A percentile compares a stretch with the other conserved stretches of the same genome.
Evolutionary conservation across 768 basidiomycete genomes (phyloP).

Genomic region (Pleurotus djamor): DNA sequence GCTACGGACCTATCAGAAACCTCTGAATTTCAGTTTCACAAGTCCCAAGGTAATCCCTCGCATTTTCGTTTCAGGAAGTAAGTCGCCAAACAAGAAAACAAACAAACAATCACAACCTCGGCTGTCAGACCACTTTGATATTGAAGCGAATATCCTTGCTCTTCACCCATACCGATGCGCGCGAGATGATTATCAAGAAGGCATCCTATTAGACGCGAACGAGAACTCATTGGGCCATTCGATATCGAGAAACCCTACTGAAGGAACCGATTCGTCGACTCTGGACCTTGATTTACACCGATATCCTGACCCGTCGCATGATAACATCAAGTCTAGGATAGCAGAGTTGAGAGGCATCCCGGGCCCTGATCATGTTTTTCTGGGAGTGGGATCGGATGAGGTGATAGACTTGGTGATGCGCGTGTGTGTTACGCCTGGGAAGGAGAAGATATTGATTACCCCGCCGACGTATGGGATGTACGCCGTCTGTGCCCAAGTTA

Average conservation of each 20-base stretch:
- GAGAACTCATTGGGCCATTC: constrained; percentile 94
- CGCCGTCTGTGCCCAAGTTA: constrained; percentile 89
- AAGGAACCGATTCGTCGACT: constrained; percentile 30
- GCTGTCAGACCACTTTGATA: constrained; percentile 84
- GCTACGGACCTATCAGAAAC: too few species aligned
- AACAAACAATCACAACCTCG: too few species aligned
- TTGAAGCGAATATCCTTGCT: constrained; percentile 86
- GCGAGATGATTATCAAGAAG: constrained; percentile 89
- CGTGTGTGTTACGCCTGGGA: constrained; percentile 76
- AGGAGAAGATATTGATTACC: constrained; percentile 82
- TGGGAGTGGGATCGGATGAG: constrained; percentile 97
- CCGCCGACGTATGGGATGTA: constrained; percentile 99
- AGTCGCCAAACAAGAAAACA: too few species aligned
- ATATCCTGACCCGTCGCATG: constrained; percentile 92
- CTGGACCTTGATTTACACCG: constrained; percentile 68
- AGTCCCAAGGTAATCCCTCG: too few species aligned
- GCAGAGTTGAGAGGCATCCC: constrained; percentile 72
- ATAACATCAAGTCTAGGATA: constrained; percentile 72
- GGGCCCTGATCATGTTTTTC: constrained; percentile 68
- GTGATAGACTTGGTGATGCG: constrained; percentile 94
- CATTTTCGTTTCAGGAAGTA: too few species aligned
- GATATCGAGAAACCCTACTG: constrained; percentile 36
- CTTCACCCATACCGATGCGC: constrained; percentile 95
- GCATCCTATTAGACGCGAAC: constrained; percentile 95
- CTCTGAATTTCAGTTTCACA: too few species aligned